phyloP scores from a whole-genome alignment of 2,329 filamentous ascomycete genomes.

The Furcasterigmium sp. region DNA sequence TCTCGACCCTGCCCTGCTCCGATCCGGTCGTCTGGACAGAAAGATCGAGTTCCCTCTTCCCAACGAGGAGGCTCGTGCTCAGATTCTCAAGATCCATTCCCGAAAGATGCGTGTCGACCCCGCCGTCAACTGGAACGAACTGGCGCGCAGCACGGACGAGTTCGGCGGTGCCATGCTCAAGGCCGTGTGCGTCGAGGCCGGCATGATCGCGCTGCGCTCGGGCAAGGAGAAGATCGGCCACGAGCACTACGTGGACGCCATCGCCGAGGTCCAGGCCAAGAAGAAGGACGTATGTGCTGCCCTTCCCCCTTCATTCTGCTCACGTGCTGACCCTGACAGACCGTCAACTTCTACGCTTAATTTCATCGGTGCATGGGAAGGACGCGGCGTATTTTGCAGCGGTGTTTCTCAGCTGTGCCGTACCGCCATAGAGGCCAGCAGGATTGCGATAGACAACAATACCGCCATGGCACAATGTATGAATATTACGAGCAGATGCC shows the following conservation, averaged over 20 bases:
- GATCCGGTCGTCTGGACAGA: slow-evolving; percentile 86
- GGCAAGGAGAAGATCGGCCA: slow-evolving; percentile 96
- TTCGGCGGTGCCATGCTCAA: slow-evolving; percentile 98
- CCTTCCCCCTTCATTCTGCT: not conserved
- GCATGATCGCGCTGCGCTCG: slow-evolving; percentile 94
- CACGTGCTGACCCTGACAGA: slow-evolving; percentile 31
- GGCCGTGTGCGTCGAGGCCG: slow-evolving; percentile 96
- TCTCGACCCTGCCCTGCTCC: slow-evolving; percentile 82
- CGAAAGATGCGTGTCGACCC: slow-evolving; percentile 97
- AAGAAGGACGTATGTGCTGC: slow-evolving; percentile 72
- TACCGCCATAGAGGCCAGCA: not conserved
- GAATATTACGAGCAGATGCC: slow-evolving; percentile 1
- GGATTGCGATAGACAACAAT: not conserved
- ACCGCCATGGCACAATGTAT: slow-evolving; percentile 1
- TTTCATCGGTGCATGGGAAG: slow-evolving; percentile 4
- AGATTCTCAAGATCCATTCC: slow-evolving; percentile 96
- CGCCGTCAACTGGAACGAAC: slow-evolving; percentile 89
- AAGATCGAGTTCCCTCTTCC: slow-evolving; percentile 98
- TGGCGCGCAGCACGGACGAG: slow-evolving; percentile 95
- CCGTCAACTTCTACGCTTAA: slow-evolving; percentile 53
- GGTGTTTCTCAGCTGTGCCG: slow-evolving; percentile 4
- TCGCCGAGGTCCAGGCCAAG: slow-evolving; percentile 90
- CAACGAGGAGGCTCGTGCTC: slow-evolving; percentile 93
- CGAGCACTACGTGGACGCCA: slow-evolving; percentile 98
- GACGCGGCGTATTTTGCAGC: slow-evolving; percentile 7